Base-by-base conservation (phyloP, 2,329 filamentous ascomycete species). In the Ceratocystis harringtonii region DNA sequence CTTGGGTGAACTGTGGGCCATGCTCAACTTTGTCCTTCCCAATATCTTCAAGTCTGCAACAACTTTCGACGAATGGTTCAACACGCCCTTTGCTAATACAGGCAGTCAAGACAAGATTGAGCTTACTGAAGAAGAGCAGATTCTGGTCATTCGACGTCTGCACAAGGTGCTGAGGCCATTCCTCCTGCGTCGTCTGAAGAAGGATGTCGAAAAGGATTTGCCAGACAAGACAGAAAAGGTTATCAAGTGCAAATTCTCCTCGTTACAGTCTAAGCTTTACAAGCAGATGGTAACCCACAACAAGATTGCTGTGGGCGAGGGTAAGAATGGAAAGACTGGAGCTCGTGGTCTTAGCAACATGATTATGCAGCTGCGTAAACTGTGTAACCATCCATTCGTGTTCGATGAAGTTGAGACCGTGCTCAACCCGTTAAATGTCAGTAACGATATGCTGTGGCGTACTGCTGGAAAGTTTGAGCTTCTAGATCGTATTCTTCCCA, bases 11-110 rank as follows among this genome's bases (percentile, higher is more conserved):
- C 78, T 99, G 71, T 99, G 94, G 94, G 90, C 94, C 30, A 87
- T 99, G 80, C 88, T 99, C 72, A 99, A 99, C 78, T 99, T 99
- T 75, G 94, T 96, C 50, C 80, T 99, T 61, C 94, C 94, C 2
- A 97, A 90, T 71, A 99, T 99, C 70, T 99, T 99, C 86, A 99
- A 99, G 75, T 97, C 94, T 1, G 91, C 92, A 68, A 96, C 94
- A 74, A 97, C 92, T 1, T 99, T 99, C 73, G 94, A 99, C 74
- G 94, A 99, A 75, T 99, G 94, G 94, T 99, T 99, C 84, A 99
- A 97, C 74, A 99, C 94, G 30, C 94, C 94, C 0, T 99, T 99
- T 75, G 94, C 94, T 70, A 99, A 99, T 74, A 99, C 94, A 4
- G 94, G 94, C 76, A 87, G 90, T 50, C 92, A 97, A 76, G 94